Evolutionary conservation across 352 stramenopile species (phyloP).

Genomic region (Phytopythium litorale): DNA sequence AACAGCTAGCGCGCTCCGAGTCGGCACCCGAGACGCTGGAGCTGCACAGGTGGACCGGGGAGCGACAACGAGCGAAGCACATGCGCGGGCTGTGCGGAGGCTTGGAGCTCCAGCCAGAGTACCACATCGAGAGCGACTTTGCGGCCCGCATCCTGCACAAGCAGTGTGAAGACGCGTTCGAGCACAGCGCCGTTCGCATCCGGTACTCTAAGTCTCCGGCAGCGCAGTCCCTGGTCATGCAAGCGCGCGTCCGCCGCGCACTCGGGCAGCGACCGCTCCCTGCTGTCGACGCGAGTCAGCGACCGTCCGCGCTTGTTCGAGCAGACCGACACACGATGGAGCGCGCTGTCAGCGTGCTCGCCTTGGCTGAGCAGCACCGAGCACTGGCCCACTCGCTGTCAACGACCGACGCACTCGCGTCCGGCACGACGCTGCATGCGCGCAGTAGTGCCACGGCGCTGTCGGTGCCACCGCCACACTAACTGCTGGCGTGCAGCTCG

Average conservation of each 20-base stretch:
- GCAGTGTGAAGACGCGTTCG: conserved; percentile 33
- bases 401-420: background rate
- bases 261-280: conserved; percentile 28
- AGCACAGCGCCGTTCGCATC: conserved; percentile 30
- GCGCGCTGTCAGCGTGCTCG: conserved; percentile 22
- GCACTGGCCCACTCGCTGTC: conserved; percentile 3
- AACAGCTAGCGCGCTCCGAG: conserved; percentile 29
- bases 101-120: conserved; percentile 21
- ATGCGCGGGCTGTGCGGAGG: conserved; percentile 38
- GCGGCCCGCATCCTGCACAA: conserved; percentile 48
- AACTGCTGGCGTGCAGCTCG: conserved; percentile 22
- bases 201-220: conserved; percentile 34
- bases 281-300: conserved; percentile 7
- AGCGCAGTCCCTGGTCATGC: conserved; percentile 36
- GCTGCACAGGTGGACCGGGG: conserved; percentile 9
- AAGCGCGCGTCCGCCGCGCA: conserved; percentile 32
- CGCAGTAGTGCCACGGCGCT: background rate
- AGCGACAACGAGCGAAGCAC: conserved; percentile 26
- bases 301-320: conserved; percentile 25
- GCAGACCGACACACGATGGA: conserved; percentile 34
- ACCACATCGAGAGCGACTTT: conserved; percentile 34
- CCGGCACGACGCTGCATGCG: background rate
- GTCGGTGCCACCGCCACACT: background rate
- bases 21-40: conserved; percentile 36
- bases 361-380: conserved; percentile 25